These are phyloP conservation scores for Kitagawia praeruptora DNA, from an alignment of 129 eudicot species.

Conservation along the genomic window DNA sequence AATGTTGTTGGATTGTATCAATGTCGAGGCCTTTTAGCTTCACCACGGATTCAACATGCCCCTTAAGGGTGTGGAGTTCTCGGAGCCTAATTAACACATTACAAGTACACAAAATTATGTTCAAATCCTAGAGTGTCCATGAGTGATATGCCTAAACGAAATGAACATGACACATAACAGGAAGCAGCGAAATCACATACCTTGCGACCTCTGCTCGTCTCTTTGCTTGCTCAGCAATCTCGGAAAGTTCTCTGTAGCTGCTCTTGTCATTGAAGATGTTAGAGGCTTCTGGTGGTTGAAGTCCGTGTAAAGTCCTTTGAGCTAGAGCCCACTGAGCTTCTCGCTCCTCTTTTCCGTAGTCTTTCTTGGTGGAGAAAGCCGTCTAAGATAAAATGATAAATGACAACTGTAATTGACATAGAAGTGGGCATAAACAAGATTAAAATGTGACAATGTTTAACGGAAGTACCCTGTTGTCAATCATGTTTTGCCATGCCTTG, in stretches of 20 bases:
- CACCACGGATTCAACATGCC: constrained; percentile 93
- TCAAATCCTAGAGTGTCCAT: neutral
- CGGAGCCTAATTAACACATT: constrained; percentile 44
- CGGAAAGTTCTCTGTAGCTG: constrained; percentile 83
- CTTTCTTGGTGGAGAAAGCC: constrained; percentile 94
- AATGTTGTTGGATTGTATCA: constrained; percentile 81
- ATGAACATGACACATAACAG: neutral
- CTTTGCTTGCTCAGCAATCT: constrained; percentile 94
- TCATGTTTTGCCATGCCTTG: constrained; percentile 72
- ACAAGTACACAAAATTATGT: neutral
- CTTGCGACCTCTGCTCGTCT: constrained; percentile 96
- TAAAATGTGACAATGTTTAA: neutral
- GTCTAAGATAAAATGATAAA: constrained; percentile 35
- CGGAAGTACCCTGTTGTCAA: constrained; percentile 67
- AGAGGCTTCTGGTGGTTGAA: constrained; percentile 64
- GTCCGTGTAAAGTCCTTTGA: constrained; percentile 86
- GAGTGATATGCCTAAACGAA: neutral
- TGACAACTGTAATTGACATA: neutral
- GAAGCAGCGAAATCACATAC: constrained; percentile 19
- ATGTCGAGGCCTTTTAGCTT: constrained; percentile 92
- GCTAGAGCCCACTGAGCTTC: constrained; percentile 99
- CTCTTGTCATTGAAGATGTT: constrained; percentile 67
- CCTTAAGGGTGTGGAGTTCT: constrained; percentile 82
- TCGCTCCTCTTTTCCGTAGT: constrained; percentile 89
- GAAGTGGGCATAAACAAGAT: neutral